A percentile compares a stretch with the other conserved stretches of the same genome.
Evolutionary conservation across 495 filamentous ascomycete genomes (phyloP).

Genomic region (Ramalina peruviana): DNA sequence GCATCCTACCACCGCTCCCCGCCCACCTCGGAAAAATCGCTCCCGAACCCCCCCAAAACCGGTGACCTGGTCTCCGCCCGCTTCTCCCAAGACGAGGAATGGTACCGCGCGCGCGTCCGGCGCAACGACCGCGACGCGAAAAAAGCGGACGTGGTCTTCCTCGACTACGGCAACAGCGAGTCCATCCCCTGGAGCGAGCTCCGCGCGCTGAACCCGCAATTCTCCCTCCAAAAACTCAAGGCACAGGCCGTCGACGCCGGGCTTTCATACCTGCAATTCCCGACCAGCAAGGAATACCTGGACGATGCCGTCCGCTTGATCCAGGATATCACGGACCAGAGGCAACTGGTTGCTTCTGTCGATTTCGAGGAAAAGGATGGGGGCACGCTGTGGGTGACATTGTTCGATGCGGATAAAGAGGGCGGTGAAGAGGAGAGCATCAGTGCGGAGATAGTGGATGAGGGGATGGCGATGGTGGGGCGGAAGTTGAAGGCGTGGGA

Average conservation of each 20-base stretch:
- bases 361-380: slow-evolving; percentile 69
- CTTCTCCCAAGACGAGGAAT: slow-evolving; percentile 74
- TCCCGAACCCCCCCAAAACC: slow-evolving; percentile 70
- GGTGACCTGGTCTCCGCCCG: slow-evolving; percentile 83
- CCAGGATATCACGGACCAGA: slow-evolving; percentile 46
- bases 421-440: slow-evolving; percentile 56
- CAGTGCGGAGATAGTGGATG: slow-evolving; percentile 69
- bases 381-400: slow-evolving; percentile 56
- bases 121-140: slow-evolving; percentile 84
- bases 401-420: slow-evolving; percentile 54
- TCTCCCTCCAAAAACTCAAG: slow-evolving; percentile 63
- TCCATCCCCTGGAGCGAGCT: slow-evolving; percentile 69
- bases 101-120: slow-evolving; percentile 86
- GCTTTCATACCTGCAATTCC: slow-evolving; percentile 82
- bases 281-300: slow-evolving; percentile 62
- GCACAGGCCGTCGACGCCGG: slow-evolving; percentile 77
- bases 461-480: slow-evolving; percentile 80
- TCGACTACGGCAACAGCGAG: slow-evolving; percentile 95
- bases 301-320: slow-evolving; percentile 61
- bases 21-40: slow-evolving; percentile 50
- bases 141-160: slow-evolving; percentile 78
- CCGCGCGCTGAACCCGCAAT: slow-evolving; percentile 66
- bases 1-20: slow-evolving; percentile 67
- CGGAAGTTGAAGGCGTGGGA: slow-evolving; percentile 86
- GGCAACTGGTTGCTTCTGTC: slow-evolving; percentile 76